Evolutionary conservation across 2,329 filamentous ascomycete genomes (phyloP).

Genomic region (Aspergillus hiratsukae): DNA sequence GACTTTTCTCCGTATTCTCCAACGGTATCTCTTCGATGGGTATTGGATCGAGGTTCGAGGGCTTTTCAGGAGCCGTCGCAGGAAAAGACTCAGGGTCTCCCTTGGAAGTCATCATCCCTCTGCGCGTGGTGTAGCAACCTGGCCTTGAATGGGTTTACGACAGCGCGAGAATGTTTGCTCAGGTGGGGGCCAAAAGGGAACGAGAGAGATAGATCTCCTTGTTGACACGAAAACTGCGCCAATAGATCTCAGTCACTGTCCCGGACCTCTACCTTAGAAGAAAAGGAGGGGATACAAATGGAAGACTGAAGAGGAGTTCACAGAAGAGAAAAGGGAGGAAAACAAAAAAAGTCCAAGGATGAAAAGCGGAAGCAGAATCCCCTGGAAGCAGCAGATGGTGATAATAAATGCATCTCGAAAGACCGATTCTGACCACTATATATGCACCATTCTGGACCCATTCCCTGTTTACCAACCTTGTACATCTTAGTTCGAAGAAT

Average conservation of each 20-base stretch:
- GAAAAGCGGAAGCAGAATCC: not conserved
- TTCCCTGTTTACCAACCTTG: not conserved
- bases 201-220: not conserved
- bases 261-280: not conserved
- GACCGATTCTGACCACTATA: not conserved
- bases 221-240: not conserved
- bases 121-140: not conserved
- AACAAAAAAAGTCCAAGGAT: not conserved
- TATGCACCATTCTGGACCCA: not conserved
- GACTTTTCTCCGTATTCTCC: constrained; percentile 29
- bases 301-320: not conserved
- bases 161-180: not conserved
- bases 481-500: not conserved
- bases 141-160: not conserved
- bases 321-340: not conserved
- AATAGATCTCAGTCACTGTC: not conserved
- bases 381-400: not conserved
- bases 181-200: not conserved
- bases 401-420: not conserved
- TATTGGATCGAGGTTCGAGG: not conserved
- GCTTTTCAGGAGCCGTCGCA: constrained; percentile 5
- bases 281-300: not conserved
- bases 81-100: not conserved
- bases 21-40: constrained; percentile 21
- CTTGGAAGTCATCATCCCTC: not conserved